These are phyloP conservation scores for Omphalotus guepiniiformis DNA, from an alignment of 768 basidiomycete species.

Conservation along the genomic window DNA sequence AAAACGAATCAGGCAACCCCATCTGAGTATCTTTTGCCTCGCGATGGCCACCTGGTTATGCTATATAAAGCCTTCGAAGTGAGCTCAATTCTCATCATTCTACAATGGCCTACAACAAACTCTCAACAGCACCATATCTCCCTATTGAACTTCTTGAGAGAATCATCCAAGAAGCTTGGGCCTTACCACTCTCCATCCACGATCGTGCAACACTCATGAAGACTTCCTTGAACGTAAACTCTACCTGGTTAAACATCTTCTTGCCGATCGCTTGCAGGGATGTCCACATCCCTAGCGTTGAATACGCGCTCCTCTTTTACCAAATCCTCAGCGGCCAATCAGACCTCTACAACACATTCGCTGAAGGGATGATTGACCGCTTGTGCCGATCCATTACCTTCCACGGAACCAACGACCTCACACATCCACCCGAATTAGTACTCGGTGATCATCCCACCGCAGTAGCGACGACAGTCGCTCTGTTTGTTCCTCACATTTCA, in stretches of 20 bases:
- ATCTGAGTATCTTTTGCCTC: too few relatives aligned
- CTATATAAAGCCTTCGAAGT: too few relatives aligned
- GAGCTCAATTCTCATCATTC: too few relatives aligned
- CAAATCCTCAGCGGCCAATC: neutral
- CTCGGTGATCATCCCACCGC: neutral
- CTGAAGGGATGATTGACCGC: neutral
- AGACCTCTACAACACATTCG: neutral
- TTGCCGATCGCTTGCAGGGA: conserved; percentile 25
- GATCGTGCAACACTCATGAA: conserved; percentile 29
- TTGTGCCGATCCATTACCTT: neutral
- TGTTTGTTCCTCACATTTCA: neutral
- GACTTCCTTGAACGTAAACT: conserved; percentile 25
- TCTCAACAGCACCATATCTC: too few relatives aligned
- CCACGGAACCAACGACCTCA: neutral
- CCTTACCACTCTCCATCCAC: conserved; percentile 17
- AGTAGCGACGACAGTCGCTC: neutral
- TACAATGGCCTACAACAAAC: too few relatives aligned
- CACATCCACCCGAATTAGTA: neutral
- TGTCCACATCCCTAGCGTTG: conserved; percentile 27
- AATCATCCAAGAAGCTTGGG: conserved; percentile 29
- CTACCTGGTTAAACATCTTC: conserved; percentile 25
- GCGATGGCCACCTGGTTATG: too few relatives aligned
- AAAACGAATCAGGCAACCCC: too few relatives aligned
- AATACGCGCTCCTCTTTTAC: conserved; percentile 13
- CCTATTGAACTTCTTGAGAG: neutral